Evolutionary conservation across 2,329 filamentous ascomycete genomes (phyloP).

Genomic region (Penicillium rolfsii): DNA sequence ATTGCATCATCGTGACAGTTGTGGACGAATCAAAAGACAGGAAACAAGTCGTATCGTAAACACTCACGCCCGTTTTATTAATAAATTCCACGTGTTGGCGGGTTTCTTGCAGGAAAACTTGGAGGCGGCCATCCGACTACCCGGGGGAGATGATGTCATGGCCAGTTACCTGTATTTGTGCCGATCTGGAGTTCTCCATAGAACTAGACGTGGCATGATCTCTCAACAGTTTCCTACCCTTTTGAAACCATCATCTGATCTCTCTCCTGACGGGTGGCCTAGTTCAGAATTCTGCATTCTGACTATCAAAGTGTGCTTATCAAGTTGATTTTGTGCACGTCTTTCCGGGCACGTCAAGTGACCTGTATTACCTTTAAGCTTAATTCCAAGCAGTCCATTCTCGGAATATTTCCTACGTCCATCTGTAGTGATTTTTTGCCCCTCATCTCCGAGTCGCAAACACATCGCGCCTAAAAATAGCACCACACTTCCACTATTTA

Average conservation of each 20-base stretch:
- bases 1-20: conserved; percentile 19
- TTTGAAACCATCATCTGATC: background rate
- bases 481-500: background rate
- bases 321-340: background rate
- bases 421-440: too few species aligned
- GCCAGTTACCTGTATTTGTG: background rate
- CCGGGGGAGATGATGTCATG: conserved; percentile 3
- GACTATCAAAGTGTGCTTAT: background rate
- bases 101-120: background rate
- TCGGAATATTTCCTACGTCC: background rate
- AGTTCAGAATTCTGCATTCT: background rate
- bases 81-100: background rate
- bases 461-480: background rate
- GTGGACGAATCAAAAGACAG: background rate
- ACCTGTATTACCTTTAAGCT: background rate
- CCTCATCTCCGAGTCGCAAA: background rate
- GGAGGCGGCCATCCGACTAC: background rate
- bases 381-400: background rate
- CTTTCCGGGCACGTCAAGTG: background rate
- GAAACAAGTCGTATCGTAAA: background rate
- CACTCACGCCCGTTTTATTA: background rate
- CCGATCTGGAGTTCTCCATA: background rate
- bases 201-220: background rate
- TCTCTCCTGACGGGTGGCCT: background rate
- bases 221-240: too few species aligned